Evolutionary conservation across 164 flowering plant genomes (phyloP).

Genomic region (Aristolochia fimbriata): DNA sequence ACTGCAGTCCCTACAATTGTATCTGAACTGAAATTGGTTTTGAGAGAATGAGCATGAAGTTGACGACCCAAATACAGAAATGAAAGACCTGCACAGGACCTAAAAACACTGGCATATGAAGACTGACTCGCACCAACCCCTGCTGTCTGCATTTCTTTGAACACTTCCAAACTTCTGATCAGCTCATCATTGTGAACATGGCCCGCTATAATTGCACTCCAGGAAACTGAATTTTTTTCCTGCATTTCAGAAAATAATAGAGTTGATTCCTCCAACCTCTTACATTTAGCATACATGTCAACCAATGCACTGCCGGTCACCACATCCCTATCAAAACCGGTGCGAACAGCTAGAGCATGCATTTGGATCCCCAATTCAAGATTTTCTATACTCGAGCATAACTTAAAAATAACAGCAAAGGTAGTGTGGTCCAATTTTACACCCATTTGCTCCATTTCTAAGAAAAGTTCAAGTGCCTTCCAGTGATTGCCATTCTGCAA

Average conservation of each 20-base stretch:
- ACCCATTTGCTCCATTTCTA: constrained; percentile 29
- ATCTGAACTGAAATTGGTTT: constrained; percentile 43
- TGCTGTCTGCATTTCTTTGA: constrained; percentile 45
- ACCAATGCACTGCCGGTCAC: constrained; percentile 63
- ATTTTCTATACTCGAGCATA: constrained; percentile 39
- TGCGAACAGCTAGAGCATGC: constrained; percentile 43
- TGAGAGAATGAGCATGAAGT: constrained; percentile 58
- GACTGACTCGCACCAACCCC: constrained; percentile 66
- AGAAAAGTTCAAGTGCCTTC: constrained; percentile 29
- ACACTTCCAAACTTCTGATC: constrained; percentile 35
- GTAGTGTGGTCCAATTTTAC: constrained; percentile 34
- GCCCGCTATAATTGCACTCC: constrained; percentile 80
- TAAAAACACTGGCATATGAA: constrained; percentile 61
- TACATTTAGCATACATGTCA: constrained; percentile 78
- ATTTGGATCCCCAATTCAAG: constrained; percentile 35
- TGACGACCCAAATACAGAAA: constrained; percentile 43
- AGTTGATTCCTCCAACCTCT: constrained; percentile 29
- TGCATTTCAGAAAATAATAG: constrained; percentile 41
- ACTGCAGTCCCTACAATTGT: constrained; percentile 64
- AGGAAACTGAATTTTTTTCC: constrained; percentile 58
- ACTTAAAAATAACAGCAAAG: constrained; percentile 47
- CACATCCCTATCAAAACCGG: constrained; percentile 53
- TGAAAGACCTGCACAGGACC: constrained; percentile 55
- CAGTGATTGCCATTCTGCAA: constrained; percentile 32
- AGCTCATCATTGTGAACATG: constrained; percentile 44